phyloP scores from a whole-genome alignment of 495 filamentous ascomycete genomes.

The Aspergillus homomorphus region DNA sequence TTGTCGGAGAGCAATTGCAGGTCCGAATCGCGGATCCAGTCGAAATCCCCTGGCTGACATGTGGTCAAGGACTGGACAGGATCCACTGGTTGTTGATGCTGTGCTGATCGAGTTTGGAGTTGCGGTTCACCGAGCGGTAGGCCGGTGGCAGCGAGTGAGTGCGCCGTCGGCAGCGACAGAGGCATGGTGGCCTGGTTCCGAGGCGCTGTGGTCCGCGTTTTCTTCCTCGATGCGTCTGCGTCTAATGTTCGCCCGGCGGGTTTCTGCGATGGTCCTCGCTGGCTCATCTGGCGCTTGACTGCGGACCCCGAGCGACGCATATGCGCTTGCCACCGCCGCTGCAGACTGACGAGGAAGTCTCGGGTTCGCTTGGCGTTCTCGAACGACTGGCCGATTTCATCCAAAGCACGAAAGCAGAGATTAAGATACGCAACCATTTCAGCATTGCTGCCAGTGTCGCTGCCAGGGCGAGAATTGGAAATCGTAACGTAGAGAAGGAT shows the following conservation, averaged over 20 bases:
- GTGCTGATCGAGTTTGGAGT: not conserved
- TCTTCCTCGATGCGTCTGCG: conserved; percentile 28
- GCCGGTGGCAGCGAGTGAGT: conserved; percentile 6
- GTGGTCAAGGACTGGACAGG: conserved; percentile 13
- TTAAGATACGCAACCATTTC: conserved; percentile 48
- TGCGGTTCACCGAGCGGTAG: conserved; percentile 12
- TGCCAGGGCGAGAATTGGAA: conserved; percentile 30
- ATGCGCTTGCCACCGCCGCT: conserved; percentile 46
- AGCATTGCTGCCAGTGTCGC: conserved; percentile 28
- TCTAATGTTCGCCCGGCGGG: conserved; percentile 5
- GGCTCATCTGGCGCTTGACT: conserved; percentile 36
- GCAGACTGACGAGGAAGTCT: conserved; percentile 43
- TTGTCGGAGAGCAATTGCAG: conserved; percentile 31
- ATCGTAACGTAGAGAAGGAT: conserved; percentile 49
- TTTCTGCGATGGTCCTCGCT: conserved; percentile 11
- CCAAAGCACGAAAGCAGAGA: conserved; percentile 46
- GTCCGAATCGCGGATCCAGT: conserved; percentile 36
- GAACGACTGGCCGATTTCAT: conserved; percentile 46
- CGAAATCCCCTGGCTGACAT: conserved; percentile 27
- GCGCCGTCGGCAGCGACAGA: conserved; percentile 1
- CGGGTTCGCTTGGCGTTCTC: conserved; percentile 47
- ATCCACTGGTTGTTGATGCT: conserved; percentile 5
- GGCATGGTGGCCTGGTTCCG: conserved; percentile 3
- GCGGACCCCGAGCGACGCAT: conserved; percentile 41
- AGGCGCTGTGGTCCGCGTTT: conserved; percentile 23